Conservation (phyloP, 164 flowering plant species). For the Santalum album region DNA sequence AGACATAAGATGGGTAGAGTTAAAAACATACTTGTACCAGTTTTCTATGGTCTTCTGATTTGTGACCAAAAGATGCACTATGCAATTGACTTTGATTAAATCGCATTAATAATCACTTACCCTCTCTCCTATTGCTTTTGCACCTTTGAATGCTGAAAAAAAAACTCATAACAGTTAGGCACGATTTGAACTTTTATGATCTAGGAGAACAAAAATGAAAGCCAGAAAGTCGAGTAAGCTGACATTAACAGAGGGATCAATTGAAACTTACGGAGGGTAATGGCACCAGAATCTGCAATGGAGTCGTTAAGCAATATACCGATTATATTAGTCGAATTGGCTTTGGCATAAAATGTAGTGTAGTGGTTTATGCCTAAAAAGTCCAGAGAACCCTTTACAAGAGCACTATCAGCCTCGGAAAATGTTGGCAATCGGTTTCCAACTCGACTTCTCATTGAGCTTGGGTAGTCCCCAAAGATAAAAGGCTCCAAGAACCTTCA, state of each 20-base stretch:
- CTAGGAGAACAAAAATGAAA: not conserved
- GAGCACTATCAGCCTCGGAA: constrained; percentile 35
- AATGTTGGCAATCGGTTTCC: constrained; percentile 75
- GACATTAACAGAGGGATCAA: not conserved
- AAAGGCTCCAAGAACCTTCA: constrained; percentile 85
- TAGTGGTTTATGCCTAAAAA: constrained; percentile 95
- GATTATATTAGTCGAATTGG: constrained; percentile 29
- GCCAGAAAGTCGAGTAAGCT: too few species aligned
- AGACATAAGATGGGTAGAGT: constrained; percentile 1
- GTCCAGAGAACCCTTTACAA: constrained; percentile 72
- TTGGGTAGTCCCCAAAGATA: constrained; percentile 78
- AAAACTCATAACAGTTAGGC: not conserved
- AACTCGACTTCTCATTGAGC: constrained; percentile 65
- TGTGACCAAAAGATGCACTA: too few species aligned
- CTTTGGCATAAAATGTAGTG: constrained; percentile 66
- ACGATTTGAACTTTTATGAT: too few species aligned
- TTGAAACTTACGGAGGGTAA: constrained; percentile 59
- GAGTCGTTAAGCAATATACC: constrained; percentile 50
- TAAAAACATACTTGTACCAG: too few species aligned
- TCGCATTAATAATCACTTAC: too few species aligned
- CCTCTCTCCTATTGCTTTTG: constrained; percentile 59
- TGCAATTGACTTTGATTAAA: too few species aligned
- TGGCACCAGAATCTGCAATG: constrained; percentile 66
- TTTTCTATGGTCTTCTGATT: too few species aligned
- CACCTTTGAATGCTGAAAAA: constrained; percentile 50